Base-by-base conservation (phyloP, 2,329 filamentous ascomycete genomes). In the Clathrospora elynae region DNA sequence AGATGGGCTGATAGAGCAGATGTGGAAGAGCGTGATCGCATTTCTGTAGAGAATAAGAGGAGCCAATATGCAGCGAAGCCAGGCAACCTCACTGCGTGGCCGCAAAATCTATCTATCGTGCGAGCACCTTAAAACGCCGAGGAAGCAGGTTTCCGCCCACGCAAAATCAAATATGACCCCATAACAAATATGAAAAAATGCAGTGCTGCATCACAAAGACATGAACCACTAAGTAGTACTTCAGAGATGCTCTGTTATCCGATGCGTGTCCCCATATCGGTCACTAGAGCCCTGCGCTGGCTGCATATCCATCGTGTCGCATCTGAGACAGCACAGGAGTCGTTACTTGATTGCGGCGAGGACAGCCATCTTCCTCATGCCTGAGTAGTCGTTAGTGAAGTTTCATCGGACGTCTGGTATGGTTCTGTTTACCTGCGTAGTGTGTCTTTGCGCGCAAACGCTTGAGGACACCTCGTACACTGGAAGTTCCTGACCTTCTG, bases 391-490 rank as follows among this genome's bases (percentile, higher is more conserved):
- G 41, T 68, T 49, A 68, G 53, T 42, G 6, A 31, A 6, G 17
- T 28, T 23, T 28, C 34, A 40, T 18, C 17, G 36, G n/a, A 6
- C 13, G 23, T 5, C 17, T 8, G 12, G 7, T 6, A 6, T n/a
- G 13, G 20, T 4, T n/a, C 11, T 37, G 49, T 77, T 71, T 71
- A 89, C 88, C 89, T 86, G 71, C 84, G 75, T n/a, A 93, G 75
- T 1, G 88, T 93, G 61, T 95, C 89, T 66, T 90, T 90, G 30
- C 89, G 80, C 17, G 87, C 84, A 73, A 95, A 95, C 28, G 79
- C 76, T 39, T 82, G 78, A 20, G 79, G 78, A 62, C 89, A 95
- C 47, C 84, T 83, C 47, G 83, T 78, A 63, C 89, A 95, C 46
- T 76, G 76, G 67, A 85, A 84, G 55, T 85, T 84, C 41, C 83